Evolutionary conservation across 2,329 filamentous ascomycete genomes (phyloP), one percentile per base, ranked within the genome.

Genomic region (Acephala macrosclerotiorum): DNA sequence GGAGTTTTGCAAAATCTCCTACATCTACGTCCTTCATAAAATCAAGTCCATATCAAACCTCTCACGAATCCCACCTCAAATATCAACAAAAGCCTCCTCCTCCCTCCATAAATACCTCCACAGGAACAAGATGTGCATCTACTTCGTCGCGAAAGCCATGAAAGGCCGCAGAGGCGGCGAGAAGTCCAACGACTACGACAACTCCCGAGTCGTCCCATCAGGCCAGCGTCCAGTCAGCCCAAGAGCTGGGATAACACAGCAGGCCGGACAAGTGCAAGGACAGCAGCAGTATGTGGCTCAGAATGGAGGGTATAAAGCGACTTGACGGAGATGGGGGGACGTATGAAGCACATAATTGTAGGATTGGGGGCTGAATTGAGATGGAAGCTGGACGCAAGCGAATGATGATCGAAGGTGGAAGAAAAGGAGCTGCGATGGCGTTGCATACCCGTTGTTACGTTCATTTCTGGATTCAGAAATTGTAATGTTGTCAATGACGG

Each of bases 251-350:
- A 22, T 49, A n/a, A n/a, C 45, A 12, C 45, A 49, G 45, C 45
- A 49, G 2, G 3, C 1, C 9, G 20, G n/a, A 6, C n/a, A 25
- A n/a, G 6, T 6, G 8, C 16, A 9, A 25, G n/a, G 20, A 25
- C n/a, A 25, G n/a, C 45, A 49, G n/a, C 45, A 49, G 45, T 25
- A 22, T 8, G n/a, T 7, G 3, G n/a, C 1, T 2, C 45, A 20
- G n/a, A 49, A 49, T 49, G 45, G 18, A 49, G 45, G 45, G n/a
- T 22, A 49, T 49, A 49, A 49, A 49, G 45, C 3, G 8, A 45
- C 42, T 45, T 45, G 42, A 45, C 18, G 42, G 14, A 45, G 3
- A 12, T 3, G 12, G 2, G 3, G 9, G 36, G 18, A 40, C 11
- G 36, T 3, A 40, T 12, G 36, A 40, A 12, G 36, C 12, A 12